A percentile compares a stretch with the other conserved stretches of the same genome.
Evolutionary conservation across 2,329 filamentous ascomycete species (phyloP).

Genomic region (Phyllosticta citribraziliensis): DNA sequence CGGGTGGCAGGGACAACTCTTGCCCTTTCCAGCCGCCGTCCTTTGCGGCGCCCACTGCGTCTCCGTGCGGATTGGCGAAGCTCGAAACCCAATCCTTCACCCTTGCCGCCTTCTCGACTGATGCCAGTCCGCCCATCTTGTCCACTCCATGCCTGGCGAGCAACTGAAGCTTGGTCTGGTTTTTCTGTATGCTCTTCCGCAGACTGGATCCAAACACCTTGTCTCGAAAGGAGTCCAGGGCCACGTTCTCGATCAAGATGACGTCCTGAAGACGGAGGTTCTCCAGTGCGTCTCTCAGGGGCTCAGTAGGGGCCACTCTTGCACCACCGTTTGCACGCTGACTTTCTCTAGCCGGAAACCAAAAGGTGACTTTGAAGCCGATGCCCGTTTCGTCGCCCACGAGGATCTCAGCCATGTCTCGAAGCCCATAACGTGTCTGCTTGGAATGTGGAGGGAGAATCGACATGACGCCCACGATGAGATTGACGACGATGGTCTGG

Average conservation of each 20-base stretch:
- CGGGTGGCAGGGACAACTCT: neutral
- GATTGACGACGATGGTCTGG: conserved; percentile 46
- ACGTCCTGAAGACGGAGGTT: conserved; percentile 61
- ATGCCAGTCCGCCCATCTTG: conserved; percentile 40
- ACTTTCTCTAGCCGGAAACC: conserved; percentile 45
- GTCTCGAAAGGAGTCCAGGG: conserved; percentile 62
- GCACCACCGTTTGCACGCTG: neutral
- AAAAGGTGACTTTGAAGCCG: conserved; percentile 77
- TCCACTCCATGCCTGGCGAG: conserved; percentile 46
- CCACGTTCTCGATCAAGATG: conserved; percentile 69
- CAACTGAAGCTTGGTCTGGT: conserved; percentile 55
- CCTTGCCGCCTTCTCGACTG: conserved; percentile 47
- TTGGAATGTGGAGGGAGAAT: conserved; percentile 61
- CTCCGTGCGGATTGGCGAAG: conserved; percentile 46
- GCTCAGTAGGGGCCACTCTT: neutral
- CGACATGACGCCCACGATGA: conserved; percentile 73
- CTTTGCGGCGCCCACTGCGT: neutral
- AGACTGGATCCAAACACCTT: conserved; percentile 81
- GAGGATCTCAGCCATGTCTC: conserved; percentile 65
- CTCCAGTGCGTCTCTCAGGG: neutral
- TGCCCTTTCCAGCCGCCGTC: neutral
- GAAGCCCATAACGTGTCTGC: conserved; percentile 43
- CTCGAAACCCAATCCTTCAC: conserved; percentile 67
- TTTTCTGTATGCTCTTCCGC: conserved; percentile 58
- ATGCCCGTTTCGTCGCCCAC: conserved; percentile 56